A percentile compares a stretch with the other conserved stretches of the same genome.
Evolutionary conservation across 768 basidiomycete genomes (phyloP).

Genomic region (Auriscalpium microsporum): DNA sequence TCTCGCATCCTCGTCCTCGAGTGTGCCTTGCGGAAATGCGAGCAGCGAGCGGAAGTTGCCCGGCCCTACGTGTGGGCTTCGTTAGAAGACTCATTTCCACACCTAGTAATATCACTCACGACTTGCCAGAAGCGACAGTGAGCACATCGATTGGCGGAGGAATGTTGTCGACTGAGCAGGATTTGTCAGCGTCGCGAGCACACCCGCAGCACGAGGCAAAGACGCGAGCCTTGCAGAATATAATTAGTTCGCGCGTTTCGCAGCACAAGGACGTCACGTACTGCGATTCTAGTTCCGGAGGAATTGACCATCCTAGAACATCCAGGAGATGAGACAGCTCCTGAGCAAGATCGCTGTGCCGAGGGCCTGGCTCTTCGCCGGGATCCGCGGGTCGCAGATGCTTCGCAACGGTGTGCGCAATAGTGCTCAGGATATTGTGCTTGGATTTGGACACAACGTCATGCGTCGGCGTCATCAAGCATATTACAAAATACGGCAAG

Average conservation of each 20-base stretch:
- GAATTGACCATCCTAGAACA: not conserved
- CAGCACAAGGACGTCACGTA: not conserved
- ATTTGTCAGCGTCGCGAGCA: not conserved
- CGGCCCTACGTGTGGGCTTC: not conserved
- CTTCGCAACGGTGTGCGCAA: not conserved
- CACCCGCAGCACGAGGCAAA: not conserved
- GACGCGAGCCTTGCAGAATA: too few relatives aligned
- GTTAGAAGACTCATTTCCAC: too few relatives aligned
- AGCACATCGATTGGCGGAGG: constrained; percentile 19
- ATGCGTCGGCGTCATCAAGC: not conserved
- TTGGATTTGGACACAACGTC: not conserved
- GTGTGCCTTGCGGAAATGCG: constrained; percentile 7
- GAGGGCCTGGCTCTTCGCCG: not conserved
- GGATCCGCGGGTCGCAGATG: not conserved
- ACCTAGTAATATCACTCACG: constrained; percentile 28
- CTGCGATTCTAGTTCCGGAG: not conserved
- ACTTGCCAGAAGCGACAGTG: constrained; percentile 42
- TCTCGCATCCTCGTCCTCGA: constrained; percentile 1
- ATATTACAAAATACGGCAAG: constrained; percentile 6
- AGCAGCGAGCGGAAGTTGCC: constrained; percentile 12
- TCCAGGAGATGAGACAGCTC: not conserved
- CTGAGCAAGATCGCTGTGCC: not conserved
- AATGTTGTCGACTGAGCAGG: not conserved
- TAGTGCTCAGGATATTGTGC: not conserved
- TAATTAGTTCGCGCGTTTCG: too few relatives aligned